Base-by-base conservation (phyloP, 192 early-diverging fungal genomes). In the Gamsiella multidivaricata region DNA sequence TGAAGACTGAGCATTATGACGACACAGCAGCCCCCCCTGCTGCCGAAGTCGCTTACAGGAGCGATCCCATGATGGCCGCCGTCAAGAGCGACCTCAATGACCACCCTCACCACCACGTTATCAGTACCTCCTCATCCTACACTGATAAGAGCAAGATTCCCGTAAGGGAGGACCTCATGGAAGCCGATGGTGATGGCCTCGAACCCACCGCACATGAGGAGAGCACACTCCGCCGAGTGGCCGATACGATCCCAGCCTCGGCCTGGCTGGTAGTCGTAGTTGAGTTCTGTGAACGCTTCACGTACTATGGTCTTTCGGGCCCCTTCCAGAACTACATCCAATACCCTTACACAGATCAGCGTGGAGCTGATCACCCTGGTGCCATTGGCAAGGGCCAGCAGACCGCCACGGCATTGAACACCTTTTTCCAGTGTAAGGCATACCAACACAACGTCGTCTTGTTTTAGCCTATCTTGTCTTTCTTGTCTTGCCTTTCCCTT, bases 241-340 rank as follows among this genome's bases (percentile, higher is more conserved):
- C 85, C 34, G 91, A 91, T 69, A 50, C 46, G 0, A 71, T 93
- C 29, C 91, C 91, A 0, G 69, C 55, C 9, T 64, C 82, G 11
- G 85, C 85, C 1, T 85, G 82, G 64, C 59, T 89, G 33, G 82
- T 89, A 10, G 81, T 90, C 51, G 46, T 81, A 17, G 84, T 84
- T 42, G 89, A 90, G 69, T 82, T 88, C 20, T 88, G 87, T 61
- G 89, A 90, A 63, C 84, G 89, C 20, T 90, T 90, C 57, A 86
- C 87, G 8, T 88, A 85, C 66, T 90, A 88, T 62, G 89, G 89
- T 73, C 69, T 85, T 20, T 81, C 80, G 32, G 84, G 84, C 58
- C 80, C 84, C 34, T 87, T 90, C 81, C 85, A 86, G 61, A 83
- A 86, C 53, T 88, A 88, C 58, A 80, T 87, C 39, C 84, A 85